These are phyloP conservation scores for Candolleomyces efflorescens DNA, from an alignment of 768 basidiomycete species.

Conservation along the genomic window DNA sequence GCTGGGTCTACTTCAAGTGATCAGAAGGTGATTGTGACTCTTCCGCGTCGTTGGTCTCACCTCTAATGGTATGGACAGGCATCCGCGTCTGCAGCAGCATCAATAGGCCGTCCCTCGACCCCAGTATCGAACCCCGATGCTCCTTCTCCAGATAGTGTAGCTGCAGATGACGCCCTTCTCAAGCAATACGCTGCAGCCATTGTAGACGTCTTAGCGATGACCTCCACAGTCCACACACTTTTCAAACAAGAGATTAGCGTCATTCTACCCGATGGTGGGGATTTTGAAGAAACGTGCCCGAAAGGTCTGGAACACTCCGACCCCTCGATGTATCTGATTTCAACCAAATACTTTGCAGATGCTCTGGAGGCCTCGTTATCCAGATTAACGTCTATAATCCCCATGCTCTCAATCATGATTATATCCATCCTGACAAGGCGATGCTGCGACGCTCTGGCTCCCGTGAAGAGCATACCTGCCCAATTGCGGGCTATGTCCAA, in stretches of 20 bases:
- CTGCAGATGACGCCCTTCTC: slow-evolving; percentile 61
- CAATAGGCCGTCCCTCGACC: slow-evolving; percentile 46
- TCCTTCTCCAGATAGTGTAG: slow-evolving; percentile 48
- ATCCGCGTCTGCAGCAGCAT: slow-evolving; percentile 18
- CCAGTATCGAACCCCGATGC: slow-evolving; percentile 47
- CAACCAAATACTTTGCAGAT: slow-evolving; percentile 30
- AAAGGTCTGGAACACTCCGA: slow-evolving; percentile 44
- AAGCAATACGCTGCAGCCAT: slow-evolving; percentile 64
- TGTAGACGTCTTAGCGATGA: slow-evolving; percentile 61
- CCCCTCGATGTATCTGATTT: neutral
- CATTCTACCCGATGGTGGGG: slow-evolving; percentile 48
- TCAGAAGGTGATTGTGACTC: slow-evolving; percentile 21
- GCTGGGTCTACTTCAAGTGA: slow-evolving; percentile 24
- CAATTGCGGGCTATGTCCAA: slow-evolving; percentile 86
- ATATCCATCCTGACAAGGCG: slow-evolving; percentile 67
- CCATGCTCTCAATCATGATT: slow-evolving; percentile 60
- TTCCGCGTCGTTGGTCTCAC: neutral
- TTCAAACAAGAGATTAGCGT: slow-evolving; percentile 67
- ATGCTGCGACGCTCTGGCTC: slow-evolving; percentile 81
- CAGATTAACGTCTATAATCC: slow-evolving; percentile 45
- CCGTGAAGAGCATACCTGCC: slow-evolving; percentile 83
- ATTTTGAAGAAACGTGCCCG: slow-evolving; percentile 29
- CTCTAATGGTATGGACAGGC: slow-evolving; percentile 8
- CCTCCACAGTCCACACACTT: slow-evolving; percentile 45
- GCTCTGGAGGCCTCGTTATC: slow-evolving; percentile 52